phyloP scores from a whole-genome alignment of 805 yeast genomes.

The Kuraishia hungarica region DNA sequence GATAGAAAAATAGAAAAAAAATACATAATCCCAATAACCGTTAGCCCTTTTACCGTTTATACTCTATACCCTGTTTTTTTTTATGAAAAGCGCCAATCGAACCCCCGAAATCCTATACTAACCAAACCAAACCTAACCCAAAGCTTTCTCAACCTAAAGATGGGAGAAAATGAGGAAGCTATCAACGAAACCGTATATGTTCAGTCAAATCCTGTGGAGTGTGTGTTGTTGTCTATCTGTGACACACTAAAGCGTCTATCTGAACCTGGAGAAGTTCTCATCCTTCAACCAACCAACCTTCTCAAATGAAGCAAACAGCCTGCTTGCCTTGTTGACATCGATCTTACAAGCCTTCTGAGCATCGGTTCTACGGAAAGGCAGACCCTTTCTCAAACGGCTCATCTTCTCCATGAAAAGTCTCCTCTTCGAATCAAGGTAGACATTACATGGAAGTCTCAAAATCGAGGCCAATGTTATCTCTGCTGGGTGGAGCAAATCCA shows the following conservation, averaged over 20 bases:
- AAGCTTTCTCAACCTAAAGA: background rate
- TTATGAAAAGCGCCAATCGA: background rate
- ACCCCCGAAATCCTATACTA: background rate
- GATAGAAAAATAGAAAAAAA: background rate
- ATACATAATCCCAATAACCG: background rate
- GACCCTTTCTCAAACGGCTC: conserved; percentile 53
- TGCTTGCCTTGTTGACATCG: conserved; percentile 92
- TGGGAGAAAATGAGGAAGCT: too few relatives aligned
- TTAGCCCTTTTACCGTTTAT: background rate
- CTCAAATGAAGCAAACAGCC: conserved; percentile 85
- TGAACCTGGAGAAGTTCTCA: conserved; percentile 45
- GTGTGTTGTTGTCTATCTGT: too few relatives aligned
- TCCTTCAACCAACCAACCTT: conserved; percentile 90
- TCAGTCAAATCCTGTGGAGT: background rate
- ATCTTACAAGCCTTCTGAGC: conserved; percentile 97
- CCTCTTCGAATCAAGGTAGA: conserved; percentile 73
- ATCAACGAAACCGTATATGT: too few relatives aligned
- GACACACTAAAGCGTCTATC: conserved; percentile 10
- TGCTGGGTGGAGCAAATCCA: conserved; percentile 77
- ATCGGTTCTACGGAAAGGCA: conserved; percentile 91
- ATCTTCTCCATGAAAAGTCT: conserved; percentile 87
- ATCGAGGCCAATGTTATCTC: conserved; percentile 80
- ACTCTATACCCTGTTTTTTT: background rate
- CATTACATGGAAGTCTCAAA: conserved; percentile 80
- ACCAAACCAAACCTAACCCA: too few relatives aligned